Evolutionary conservation across 805 yeast genomes (phyloP).

Genomic region (Wickerhamiella alocasiicola): DNA sequence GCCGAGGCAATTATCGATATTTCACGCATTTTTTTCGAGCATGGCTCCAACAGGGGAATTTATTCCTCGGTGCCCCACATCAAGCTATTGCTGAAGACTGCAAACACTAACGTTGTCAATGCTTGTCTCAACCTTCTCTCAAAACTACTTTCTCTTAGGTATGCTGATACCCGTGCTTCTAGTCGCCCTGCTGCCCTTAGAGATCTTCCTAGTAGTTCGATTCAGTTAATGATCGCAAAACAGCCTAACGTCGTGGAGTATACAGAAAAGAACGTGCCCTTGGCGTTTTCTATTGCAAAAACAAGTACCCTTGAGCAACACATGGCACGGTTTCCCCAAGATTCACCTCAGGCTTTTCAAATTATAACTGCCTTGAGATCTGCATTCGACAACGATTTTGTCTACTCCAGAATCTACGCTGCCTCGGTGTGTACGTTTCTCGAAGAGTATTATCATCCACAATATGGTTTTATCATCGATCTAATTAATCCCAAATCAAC

Average conservation of each 20-base stretch:
- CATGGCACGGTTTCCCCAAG: neutral
- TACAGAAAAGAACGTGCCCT: neutral
- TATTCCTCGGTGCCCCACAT: conserved; percentile 58
- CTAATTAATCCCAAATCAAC: neutral
- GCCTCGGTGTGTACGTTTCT: conserved; percentile 1
- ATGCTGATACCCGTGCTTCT: neutral
- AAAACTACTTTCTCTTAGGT: conserved; percentile 8
- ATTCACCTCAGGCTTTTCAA: neutral
- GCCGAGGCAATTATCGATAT: conserved; percentile 46
- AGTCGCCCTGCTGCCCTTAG: conserved; percentile 4
- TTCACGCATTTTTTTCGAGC: conserved; percentile 49
- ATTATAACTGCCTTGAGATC: conserved; percentile 2
- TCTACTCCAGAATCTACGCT: conserved; percentile 2
- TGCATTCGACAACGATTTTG: neutral
- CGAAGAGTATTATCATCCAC: neutral
- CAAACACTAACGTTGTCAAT: conserved; percentile 46
- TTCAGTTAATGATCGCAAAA: neutral
- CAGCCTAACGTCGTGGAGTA: conserved; percentile 5
- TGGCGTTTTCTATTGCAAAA: neutral
- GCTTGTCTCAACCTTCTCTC: conserved; percentile 44
- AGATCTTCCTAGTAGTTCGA: neutral
- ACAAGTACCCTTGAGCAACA: neutral
- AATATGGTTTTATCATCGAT: neutral
- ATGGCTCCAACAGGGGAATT: conserved; percentile 53
- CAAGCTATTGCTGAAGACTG: conserved; percentile 43